Base-by-base conservation (phyloP, 192 early-diverging fungal genomes). In the Coemansia furcata region DNA sequence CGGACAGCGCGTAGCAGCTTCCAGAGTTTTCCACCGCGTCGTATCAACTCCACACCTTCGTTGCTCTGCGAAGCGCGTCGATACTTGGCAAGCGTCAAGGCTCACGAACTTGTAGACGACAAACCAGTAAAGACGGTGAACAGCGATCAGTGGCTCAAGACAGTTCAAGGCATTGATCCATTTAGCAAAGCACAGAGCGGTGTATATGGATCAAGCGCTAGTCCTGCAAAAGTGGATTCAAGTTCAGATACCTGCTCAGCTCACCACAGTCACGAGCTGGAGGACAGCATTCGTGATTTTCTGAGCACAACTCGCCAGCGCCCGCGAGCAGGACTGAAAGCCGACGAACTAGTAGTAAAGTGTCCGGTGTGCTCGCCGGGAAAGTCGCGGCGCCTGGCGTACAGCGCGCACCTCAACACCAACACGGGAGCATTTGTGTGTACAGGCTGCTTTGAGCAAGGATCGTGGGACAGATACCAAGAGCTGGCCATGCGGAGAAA, bases 381-480 rank as follows among this genome's bases (percentile, higher is more conserved):
- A 26, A 78, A 78, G 67, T 67, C 83, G 19, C 75, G 76, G 67
- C 83, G 83, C 12, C 68, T 77, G 62, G 78, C 79, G n/a, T 87
- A 85, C 67, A 75, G 78, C 39, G 87, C 85, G 6, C 82, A 84
- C 26, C 69, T 90, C 8, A 74, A 79, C 46, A 73, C 83, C 15
- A 49, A 67, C 36, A 85, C 82, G 1, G 87, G 89, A 6, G 67
- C 65, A 14, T 90, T 85, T 78, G 68, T 82, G 39, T 90, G 89
- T 59, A 80, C 79, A 1, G 77, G 71, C 26, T 90, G 89, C 68
- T 73, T 79, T 63, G 75, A 74, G 44, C 77, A 85, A 44, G 87
- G 89, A 0, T 46, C 71, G 11, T 90, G 88, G 87, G 72, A 79
- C 6, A 86, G 88, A 29, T 90, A 88, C 72, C 68, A 73, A 46